Evolutionary conservation across 768 basidiomycete genomes (phyloP).

Genomic region (Phaeolepiota aurea): DNA sequence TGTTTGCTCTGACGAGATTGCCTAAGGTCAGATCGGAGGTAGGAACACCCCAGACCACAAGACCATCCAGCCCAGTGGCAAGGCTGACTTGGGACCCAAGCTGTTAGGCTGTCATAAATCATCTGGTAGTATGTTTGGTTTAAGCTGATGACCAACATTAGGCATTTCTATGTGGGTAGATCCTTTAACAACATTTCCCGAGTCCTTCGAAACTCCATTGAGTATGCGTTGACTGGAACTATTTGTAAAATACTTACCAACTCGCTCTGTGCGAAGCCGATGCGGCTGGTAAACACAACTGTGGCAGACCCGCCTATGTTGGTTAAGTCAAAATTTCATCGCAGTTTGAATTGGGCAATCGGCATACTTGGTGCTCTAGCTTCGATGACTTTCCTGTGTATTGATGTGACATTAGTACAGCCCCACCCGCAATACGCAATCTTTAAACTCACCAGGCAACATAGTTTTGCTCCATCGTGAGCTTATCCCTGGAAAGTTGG

Average conservation of each 20-base stretch:
- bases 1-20: neutral
- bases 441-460: neutral
- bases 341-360: neutral
- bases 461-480: neutral
- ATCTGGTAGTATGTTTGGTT: too few species aligned
- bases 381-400: neutral
- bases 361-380: neutral
- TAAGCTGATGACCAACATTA: too few species aligned
- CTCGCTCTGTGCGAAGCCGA: neutral
- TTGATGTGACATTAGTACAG: too few species aligned
- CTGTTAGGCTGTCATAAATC: too few species aligned
- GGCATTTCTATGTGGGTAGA: neutral
- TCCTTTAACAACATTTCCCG: neutral
- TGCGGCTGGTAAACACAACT: neutral
- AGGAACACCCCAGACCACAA: neutral
- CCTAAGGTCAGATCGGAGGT: neutral
- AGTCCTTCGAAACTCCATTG: too few species aligned
- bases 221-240: too few species aligned
- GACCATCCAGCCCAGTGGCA: too few species aligned
- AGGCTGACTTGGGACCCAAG: too few species aligned
- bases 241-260: too few species aligned
- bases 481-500: neutral
- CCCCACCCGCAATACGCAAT: neutral
- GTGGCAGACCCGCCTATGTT: neutral
- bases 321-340: neutral